phyloP scores from a whole-genome alignment of 1,284 basidiomycete genomes.

The Ceratobasidium sp. region DNA sequence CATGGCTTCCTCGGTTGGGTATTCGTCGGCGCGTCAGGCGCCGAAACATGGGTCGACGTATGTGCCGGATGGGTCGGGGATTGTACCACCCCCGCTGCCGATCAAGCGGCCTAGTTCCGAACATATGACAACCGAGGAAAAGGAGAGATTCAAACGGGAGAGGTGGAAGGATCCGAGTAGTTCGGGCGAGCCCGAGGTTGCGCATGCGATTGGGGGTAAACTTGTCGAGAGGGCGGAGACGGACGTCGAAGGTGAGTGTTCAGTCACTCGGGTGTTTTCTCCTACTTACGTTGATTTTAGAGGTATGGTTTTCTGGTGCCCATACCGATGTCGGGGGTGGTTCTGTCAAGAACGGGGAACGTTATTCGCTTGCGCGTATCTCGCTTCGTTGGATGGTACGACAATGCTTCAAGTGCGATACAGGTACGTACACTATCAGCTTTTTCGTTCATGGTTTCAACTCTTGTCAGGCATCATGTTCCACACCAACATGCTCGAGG shows the following conservation, averaged over 20 bases:
- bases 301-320: slow-evolving; percentile 49
- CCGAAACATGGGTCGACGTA: neutral
- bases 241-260: slow-evolving; percentile 33
- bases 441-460: neutral
- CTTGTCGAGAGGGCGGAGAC: slow-evolving; percentile 17
- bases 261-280: neutral
- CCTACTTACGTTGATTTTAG: slow-evolving; percentile 9
- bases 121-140: neutral
- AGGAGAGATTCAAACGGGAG: neutral
- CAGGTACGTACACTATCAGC: slow-evolving; percentile 26
- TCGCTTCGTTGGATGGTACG: slow-evolving; percentile 52
- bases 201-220: slow-evolving; percentile 30
- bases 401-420: slow-evolving; percentile 50
- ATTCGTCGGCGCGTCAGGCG: neutral
- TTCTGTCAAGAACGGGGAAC: slow-evolving; percentile 49
- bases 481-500: slow-evolving; percentile 49
- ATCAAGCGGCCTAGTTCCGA: neutral
- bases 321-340: slow-evolving; percentile 51
- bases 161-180: neutral
- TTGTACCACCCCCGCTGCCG: neutral
- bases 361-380: slow-evolving; percentile 49
- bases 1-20: neutral
- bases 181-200: neutral
- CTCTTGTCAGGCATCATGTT: slow-evolving; percentile 48
- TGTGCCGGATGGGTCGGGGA: neutral